A percentile compares a stretch with the other conserved stretches of the same genome.
These are phyloP conservation scores for Tuctoria greenei DNA, from an alignment of 176 grass and related monocot species.

Conservation along the genomic window DNA sequence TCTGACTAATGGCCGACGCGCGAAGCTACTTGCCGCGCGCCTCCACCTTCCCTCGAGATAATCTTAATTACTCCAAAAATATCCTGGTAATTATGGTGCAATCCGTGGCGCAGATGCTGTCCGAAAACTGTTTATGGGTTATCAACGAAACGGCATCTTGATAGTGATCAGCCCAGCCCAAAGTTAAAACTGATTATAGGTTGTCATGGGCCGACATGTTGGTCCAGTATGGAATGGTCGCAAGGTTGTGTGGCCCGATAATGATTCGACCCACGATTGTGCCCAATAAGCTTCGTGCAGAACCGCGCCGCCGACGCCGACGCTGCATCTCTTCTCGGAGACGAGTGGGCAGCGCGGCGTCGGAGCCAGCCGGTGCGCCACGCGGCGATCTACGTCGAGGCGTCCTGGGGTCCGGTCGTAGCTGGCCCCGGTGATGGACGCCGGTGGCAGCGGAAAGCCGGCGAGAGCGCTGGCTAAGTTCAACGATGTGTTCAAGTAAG, in stretches of 20 bases:
- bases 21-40: constrained; percentile 29
- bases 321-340: constrained; percentile 1
- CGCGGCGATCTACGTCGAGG: constrained; percentile 10
- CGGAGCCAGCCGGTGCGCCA: constrained; percentile 8
- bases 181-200: background rate
- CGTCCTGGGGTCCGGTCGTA: constrained; percentile 19
- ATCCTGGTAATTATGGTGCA: constrained; percentile 27
- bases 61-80: constrained; percentile 22
- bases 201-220: background rate
- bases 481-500: constrained; percentile 10
- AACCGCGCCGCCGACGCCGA: background rate
- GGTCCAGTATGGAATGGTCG: background rate
- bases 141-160: background rate
- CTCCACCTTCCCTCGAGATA: constrained; percentile 34
- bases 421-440: no score
- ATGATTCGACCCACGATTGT: background rate
- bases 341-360: background rate
- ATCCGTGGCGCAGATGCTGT: constrained; percentile 29
- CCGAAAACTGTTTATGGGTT: background rate
- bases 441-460: background rate
- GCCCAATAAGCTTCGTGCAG: constrained; percentile 2
- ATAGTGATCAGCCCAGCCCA: background rate
- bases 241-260: background rate
- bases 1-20: background rate
- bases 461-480: constrained; percentile 10